Percentiles rank a stretch among this genome's conserved stretches.
Conservation (phyloP, 805 yeast species). For the Deakozyma indianensis region DNA sequence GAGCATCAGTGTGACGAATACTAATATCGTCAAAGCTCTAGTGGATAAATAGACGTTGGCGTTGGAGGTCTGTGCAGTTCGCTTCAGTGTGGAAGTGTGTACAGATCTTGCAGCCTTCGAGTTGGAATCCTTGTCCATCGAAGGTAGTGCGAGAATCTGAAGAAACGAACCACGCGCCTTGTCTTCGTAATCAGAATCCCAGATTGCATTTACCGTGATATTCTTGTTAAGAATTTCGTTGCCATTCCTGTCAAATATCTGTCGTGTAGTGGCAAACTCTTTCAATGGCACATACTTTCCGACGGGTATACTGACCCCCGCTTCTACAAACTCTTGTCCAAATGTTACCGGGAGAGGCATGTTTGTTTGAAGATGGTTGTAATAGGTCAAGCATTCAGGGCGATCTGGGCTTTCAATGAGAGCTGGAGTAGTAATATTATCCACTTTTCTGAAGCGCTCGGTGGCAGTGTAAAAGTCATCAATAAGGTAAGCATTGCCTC, state of each 20-base stretch:
- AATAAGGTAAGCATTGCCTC: conserved; percentile 28
- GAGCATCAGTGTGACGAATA: no score
- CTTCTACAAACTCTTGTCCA: conserved; percentile 4
- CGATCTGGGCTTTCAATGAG: not conserved
- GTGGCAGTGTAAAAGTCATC: conserved; percentile 40
- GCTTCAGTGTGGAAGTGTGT: no score
- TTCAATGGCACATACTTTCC: conserved; percentile 1
- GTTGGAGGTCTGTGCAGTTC: no score
- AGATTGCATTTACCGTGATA: no score
- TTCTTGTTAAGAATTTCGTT: conserved; percentile 21
- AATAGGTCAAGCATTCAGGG: conserved; percentile 4
- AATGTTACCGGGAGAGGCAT: conserved; percentile 2
- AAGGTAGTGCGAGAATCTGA: no score
- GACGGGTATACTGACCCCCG: conserved; percentile 8
- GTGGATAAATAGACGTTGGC: no score
- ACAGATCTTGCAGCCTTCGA: no score
- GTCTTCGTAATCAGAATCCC: not conserved
- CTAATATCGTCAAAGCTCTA: no score
- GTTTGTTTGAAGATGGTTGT: conserved; percentile 4
- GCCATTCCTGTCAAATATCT: conserved; percentile 21
- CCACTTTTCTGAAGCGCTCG: conserved; percentile 4
- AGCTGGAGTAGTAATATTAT: not conserved
- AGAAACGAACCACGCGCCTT: no score
- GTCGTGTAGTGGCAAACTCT: conserved; percentile 12
- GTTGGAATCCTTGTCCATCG: conserved; percentile 3